phyloP scores from a whole-genome alignment of 2,329 filamentous ascomycete species.

The Cladophialophora chaetospira region DNA sequence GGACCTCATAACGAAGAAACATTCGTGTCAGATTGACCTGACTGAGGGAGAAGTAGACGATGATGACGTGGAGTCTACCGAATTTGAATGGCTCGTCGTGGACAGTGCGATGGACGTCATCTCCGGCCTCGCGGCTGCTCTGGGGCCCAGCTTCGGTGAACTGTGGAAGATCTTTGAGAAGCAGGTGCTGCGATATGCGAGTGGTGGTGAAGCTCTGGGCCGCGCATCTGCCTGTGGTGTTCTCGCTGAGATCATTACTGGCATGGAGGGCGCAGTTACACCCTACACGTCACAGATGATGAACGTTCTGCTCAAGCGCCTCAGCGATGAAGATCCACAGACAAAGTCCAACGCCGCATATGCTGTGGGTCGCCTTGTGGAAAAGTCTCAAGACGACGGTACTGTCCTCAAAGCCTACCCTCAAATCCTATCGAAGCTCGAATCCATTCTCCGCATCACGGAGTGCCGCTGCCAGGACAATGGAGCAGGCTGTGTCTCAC shows the following conservation, averaged over 20 bases:
- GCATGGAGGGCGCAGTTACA: slow-evolving; percentile 79
- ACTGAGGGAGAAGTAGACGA: slow-evolving; percentile 76
- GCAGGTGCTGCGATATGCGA: slow-evolving; percentile 82
- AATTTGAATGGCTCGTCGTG: slow-evolving; percentile 96
- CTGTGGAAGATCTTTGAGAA: slow-evolving; percentile 97
- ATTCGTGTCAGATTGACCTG: slow-evolving; percentile 90
- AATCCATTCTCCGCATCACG: slow-evolving; percentile 75
- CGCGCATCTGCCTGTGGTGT: slow-evolving; percentile 88
- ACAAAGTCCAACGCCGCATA: slow-evolving; percentile 96
- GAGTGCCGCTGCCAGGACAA: slow-evolving; percentile 88
- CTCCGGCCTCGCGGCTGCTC: slow-evolving; percentile 77
- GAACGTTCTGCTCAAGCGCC: slow-evolving; percentile 78
- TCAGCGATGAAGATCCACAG: slow-evolving; percentile 86
- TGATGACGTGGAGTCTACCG: slow-evolving; percentile 77
- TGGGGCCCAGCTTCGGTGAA: slow-evolving; percentile 79
- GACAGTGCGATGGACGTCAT: slow-evolving; percentile 93
- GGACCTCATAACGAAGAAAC: slow-evolving; percentile 82
- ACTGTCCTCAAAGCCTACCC: slow-evolving; percentile 75
- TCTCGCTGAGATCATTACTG: slow-evolving; percentile 84
- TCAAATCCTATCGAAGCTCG: slow-evolving; percentile 79
- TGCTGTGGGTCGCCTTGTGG: slow-evolving; percentile 80
- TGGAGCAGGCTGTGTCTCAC: slow-evolving; percentile 83
- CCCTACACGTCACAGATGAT: slow-evolving; percentile 76
- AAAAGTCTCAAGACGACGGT: slow-evolving; percentile 73
- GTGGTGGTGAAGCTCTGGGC: slow-evolving; percentile 82